Percentiles rank a stretch among this genome's conserved stretches.
phyloP scores from a whole-genome alignment of 225 moss, liverwort and hornwort species.

The Polytrichum formosum region DNA sequence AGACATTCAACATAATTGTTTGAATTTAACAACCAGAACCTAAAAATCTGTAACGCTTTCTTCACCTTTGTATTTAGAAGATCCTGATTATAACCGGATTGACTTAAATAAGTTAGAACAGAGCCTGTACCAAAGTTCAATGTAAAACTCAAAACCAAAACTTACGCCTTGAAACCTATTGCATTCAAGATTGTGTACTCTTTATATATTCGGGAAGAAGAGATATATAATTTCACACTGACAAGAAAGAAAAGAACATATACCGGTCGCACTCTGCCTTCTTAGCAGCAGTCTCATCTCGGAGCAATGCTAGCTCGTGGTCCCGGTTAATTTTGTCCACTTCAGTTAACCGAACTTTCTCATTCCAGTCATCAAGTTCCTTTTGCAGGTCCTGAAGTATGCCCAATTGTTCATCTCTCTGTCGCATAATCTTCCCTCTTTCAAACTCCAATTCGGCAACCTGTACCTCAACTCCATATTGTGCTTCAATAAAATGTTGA shows the following conservation, averaged over 20 bases:
- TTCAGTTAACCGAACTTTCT: constrained; percentile 51
- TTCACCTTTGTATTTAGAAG: no score
- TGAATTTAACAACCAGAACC: no score
- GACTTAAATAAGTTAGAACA: no score
- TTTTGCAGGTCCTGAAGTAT: constrained; percentile 57
- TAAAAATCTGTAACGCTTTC: no score
- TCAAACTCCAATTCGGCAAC: constrained; percentile 57
- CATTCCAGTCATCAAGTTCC: constrained; percentile 62
- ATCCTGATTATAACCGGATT: no score
- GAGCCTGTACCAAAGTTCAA: no score
- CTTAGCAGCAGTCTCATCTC: constrained; percentile 59
- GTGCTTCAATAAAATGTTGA: no score
- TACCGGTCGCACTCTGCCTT: constrained; percentile 74
- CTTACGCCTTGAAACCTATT: no score
- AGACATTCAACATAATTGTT: no score
- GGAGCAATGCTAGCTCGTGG: constrained; percentile 51
- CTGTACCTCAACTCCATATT: constrained; percentile 19
- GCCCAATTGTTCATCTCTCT: constrained; percentile 56
- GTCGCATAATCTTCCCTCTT: constrained; percentile 50
- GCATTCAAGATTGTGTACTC: no score
- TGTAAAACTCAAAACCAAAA: not conserved
- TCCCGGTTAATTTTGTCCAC: constrained; percentile 61
- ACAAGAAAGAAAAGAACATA: not conserved
- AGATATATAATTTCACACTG: not conserved
- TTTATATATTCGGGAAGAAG: not conserved